Evolutionary conservation across 192 early-diverging fungal genomes (phyloP), one percentile per base, ranked within the genome.

Genomic region (Dispira simplex): DNA sequence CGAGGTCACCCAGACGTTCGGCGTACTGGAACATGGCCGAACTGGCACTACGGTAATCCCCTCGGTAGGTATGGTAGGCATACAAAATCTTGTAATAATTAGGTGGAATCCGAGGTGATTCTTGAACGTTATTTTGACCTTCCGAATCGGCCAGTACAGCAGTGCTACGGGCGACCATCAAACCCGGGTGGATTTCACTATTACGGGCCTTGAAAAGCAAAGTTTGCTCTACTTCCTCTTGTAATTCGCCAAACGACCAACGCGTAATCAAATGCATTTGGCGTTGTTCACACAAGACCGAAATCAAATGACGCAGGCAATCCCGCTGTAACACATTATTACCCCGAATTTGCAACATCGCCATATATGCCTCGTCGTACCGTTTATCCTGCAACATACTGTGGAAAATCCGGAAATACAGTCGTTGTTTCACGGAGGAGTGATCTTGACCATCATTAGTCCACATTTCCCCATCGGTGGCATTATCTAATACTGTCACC

Each of bases 21-120:
- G 74, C 71, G 52, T 73, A 74, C 67, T 75, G 77, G 67, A 75
- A 78, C 73, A 78, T 78, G 62, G 72, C 72, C 44, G 77, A 73
- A 10, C 73, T 73, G 3, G 77, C 77, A 46, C 71, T 74, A 56
- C 73, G 71, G 65, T 75, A 75, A 68, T 78, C 75, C 65, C 74
- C 70, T 47, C 77, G 77, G 64, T 72, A 75, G 2, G 75, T 64
- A 27, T 78, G 77, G 70, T 74, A 75, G 55, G 77, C 60, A 64
- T 78, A 75, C 12, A 78, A 66, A n/a, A 78, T 70, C 59, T 65
- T 65, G 70, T 75, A 78, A 65, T 73, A 73, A 66, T 69, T 72
- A 26, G 46, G 44, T 8, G n/a, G 26, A 28, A 12, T 4, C 16
- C 23, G n/a, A 23, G 20, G 23, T 27, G 54, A 3, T n/a, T 13